phyloP scores from a whole-genome alignment of 2,329 filamentous ascomycete species.

The Phialophora tarda region DNA sequence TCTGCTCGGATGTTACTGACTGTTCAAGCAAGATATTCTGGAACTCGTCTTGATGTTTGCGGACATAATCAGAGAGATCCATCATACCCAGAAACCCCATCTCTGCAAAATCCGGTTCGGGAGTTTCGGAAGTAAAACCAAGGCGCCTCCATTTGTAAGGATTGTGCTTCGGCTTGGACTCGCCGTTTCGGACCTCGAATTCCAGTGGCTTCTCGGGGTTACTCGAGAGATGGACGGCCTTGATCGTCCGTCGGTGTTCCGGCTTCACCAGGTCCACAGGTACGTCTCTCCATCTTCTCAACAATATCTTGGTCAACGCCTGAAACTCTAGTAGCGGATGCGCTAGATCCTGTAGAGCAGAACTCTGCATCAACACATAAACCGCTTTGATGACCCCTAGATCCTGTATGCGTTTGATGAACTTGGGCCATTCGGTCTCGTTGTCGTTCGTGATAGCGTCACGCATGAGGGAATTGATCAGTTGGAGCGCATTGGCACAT shows the following conservation, averaged over 20 bases:
- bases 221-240: conserved; percentile 82
- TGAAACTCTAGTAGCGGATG: conserved; percentile 93
- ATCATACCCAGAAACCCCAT: conserved; percentile 95
- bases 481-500: conserved; percentile 91
- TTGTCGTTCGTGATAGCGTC: conserved; percentile 82
- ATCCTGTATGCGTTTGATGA: conserved; percentile 92
- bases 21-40: conserved; percentile 93
- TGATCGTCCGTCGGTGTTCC: conserved; percentile 86
- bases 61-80: conserved; percentile 92
- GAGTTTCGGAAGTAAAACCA: conserved; percentile 89
- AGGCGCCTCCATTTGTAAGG: conserved; percentile 91
- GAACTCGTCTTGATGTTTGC: conserved; percentile 88
- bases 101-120: conserved; percentile 80
- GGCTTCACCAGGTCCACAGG: conserved; percentile 81
- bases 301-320: conserved; percentile 81
- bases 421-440: conserved; percentile 88
- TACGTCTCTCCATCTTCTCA: conserved; percentile 87
- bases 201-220: conserved; percentile 66
- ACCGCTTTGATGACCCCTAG: conserved; percentile 90
- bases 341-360: conserved; percentile 85
- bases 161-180: conserved; percentile 68
- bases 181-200: conserved; percentile 45
- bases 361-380: conserved; percentile 92
- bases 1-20: conserved; percentile 69
- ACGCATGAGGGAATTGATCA: conserved; percentile 93